Base-by-base conservation (phyloP, 2,329 filamentous ascomycete species). In the Hypoxylon sp. region DNA sequence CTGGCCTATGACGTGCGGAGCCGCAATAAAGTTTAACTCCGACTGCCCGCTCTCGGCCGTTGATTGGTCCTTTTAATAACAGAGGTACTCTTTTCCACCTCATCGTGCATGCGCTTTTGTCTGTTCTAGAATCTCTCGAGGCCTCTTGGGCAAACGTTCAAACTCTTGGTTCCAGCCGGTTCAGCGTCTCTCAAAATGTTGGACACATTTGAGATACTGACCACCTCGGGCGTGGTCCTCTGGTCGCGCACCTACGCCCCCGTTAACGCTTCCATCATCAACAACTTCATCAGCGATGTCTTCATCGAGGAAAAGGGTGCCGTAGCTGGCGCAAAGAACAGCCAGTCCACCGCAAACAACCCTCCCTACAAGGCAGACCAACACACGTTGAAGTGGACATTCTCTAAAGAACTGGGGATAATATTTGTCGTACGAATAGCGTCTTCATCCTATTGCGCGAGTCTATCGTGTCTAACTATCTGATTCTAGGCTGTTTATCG, bases 151-250 rank as follows among this genome's bases (percentile, higher is more conserved):
- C 29, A 37, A 42, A 38, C 31, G 15, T 24, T 17, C 21, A 5
- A 27, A 24, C 35, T 15, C n/a, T 23, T 33, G 21, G 10, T 27
- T 26, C 11, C 21, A 47, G 26, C 10, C 37, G 29, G 4, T 38
- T 26, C 27, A 38, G 50, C 47, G 17, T 17, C 55, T 46, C 18
- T 53, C 68, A 74, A 67, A 55, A 98, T 98, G 94, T 79, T 99
- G 77, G 95, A 99, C 79, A 89, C 91, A 13, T 99, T 99, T 75
- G 94, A 99, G 77, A 95, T 99, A 66, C 78, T 99, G 60, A 97
- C 94, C 59, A 96, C 94, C 31, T 96, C 93, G 3, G 95, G 95
- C 54, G 93, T 99, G 62, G 95, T 99, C 55, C 85, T 99, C 52
- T 99, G 95, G 95, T 97, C 94, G 60, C 89, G 90, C 73, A 89